Conservation (phyloP, 1,139 yeast species). For the Groenewaldozyma auringiensis region DNA sequence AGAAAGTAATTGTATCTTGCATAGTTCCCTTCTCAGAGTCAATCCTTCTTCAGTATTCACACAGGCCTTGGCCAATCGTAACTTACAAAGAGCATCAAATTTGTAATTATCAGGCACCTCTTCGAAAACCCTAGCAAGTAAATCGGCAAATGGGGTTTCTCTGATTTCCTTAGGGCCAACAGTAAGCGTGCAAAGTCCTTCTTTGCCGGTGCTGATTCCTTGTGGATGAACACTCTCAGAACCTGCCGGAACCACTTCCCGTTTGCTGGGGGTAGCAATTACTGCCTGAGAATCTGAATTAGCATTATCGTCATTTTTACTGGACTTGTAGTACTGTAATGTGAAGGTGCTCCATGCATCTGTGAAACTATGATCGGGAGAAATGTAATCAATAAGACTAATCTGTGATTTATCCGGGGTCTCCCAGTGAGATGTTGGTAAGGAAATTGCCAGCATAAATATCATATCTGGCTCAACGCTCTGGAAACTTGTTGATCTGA, state of each 20-base stretch:
- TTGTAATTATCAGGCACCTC: slow-evolving; percentile 56
- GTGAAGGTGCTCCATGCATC: slow-evolving; percentile 23
- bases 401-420: slow-evolving; percentile 15
- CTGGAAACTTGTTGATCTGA: slow-evolving; percentile 35
- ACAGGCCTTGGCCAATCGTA: slow-evolving; percentile 67
- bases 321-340: slow-evolving; percentile 24
- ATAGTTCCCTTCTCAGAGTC: slow-evolving; percentile 49
- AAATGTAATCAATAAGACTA: slow-evolving; percentile 21
- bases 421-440: slow-evolving; percentile 24
- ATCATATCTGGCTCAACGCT: slow-evolving; percentile 25
- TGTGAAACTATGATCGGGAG: slow-evolving; percentile 20
- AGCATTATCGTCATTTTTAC: not conserved
- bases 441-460: slow-evolving; percentile 25
- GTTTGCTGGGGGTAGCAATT: not conserved
- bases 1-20: slow-evolving; percentile 59
- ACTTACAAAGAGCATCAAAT: slow-evolving; percentile 56
- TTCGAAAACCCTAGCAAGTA: slow-evolving; percentile 53
- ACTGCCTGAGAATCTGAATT: not conserved
- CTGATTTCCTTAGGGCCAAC: slow-evolving; percentile 24
- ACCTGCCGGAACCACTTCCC: not conserved
- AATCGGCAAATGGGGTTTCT: slow-evolving; percentile 41
- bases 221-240: not conserved
- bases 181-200: slow-evolving; percentile 23
- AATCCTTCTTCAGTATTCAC: slow-evolving; percentile 48
- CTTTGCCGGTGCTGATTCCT: slow-evolving; percentile 8